Evolutionary conservation across 176 grass and related monocot species (phyloP), one percentile per base, ranked within the genome.

Genomic region (Carex scoparia): DNA sequence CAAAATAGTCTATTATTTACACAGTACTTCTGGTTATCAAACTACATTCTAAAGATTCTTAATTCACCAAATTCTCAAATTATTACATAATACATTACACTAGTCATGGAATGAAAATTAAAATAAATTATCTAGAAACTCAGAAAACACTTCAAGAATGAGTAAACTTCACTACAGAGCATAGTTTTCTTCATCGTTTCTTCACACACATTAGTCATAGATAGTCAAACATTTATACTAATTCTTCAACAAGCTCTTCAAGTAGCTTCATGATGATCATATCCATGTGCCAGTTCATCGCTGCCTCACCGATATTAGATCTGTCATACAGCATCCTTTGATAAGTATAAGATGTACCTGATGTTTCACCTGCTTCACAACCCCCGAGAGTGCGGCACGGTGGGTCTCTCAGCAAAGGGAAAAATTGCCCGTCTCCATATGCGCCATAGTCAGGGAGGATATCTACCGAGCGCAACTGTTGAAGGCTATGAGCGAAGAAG

Each of bases 401-500:
- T 16, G 31, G 32, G 11, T 40, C 66, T 69, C 66, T 69, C 14
- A 38, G 66, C 13, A 69, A 38, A 69, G 13, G 35, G 0, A 62
- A 62, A 40, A 5, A 38, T 16, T 40, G 46, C 10, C 23, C 7
- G 10, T 35, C 48, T 33, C 13, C 84, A 56, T 10, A 33, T 5
- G 14, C 9, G 2, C 11, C 16, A 1, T 67, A 65, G 78, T 81
- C 55, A 42, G 84, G 64, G 15, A 79, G 55, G 18, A 5, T 14
- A 58, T n/a, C 14, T 4, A 87, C 65, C 12, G 83, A 59, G 60
- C 94, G 92, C 30, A 94, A 84, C 90, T 97, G 94, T 13, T 90
- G 88, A 0, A 89, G 84, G 35, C 88, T 97, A 82, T 97, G 94
- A 2, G 94, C 94, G 84, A 97, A 97, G 90, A 97, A 97, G 88